Conservation (phyloP, 805 yeast genomes). For the Sugiyamaella smithiae region DNA sequence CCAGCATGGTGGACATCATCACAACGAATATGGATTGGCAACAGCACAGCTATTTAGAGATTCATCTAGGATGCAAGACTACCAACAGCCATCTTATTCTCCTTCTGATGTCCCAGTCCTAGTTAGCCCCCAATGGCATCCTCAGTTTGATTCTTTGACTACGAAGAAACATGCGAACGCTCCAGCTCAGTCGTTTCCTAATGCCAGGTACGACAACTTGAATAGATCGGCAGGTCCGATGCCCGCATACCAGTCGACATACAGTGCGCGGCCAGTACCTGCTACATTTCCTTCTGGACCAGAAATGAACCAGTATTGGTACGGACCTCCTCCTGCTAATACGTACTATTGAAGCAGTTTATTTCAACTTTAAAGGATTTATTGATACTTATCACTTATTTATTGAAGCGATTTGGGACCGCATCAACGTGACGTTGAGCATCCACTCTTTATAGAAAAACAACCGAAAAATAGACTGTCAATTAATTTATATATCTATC, state of each 20-base stretch:
- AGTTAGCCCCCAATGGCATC: constrained; percentile 3
- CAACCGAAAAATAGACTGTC: constrained; percentile 1
- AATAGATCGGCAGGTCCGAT: background rate
- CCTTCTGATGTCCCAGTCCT: background rate
- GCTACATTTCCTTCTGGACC: background rate
- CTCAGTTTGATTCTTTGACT: background rate
- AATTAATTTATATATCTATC: background rate
- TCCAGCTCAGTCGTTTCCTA: constrained; percentile 5
- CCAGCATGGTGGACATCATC: no score
- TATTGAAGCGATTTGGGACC: background rate
- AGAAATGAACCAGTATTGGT: constrained; percentile 12
- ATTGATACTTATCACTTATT: background rate
- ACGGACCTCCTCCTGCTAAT: constrained; percentile 11
- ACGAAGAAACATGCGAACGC: background rate
- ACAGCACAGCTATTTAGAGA: constrained; percentile 9
- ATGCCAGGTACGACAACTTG: constrained; percentile 6
- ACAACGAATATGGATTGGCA: constrained; percentile 11
- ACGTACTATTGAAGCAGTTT: constrained; percentile 8
- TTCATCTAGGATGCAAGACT: background rate
- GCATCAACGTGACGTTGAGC: background rate
- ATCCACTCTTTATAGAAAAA: background rate
- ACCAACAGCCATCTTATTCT: constrained; percentile 1
- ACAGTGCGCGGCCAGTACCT: background rate
- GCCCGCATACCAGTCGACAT: background rate
- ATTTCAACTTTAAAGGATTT: background rate